Percentiles rank a stretch among this genome's conserved stretches.
Evolutionary conservation across 371 early-diverging fungal species (phyloP).

Genomic region (Apophysomyces sp.): DNA sequence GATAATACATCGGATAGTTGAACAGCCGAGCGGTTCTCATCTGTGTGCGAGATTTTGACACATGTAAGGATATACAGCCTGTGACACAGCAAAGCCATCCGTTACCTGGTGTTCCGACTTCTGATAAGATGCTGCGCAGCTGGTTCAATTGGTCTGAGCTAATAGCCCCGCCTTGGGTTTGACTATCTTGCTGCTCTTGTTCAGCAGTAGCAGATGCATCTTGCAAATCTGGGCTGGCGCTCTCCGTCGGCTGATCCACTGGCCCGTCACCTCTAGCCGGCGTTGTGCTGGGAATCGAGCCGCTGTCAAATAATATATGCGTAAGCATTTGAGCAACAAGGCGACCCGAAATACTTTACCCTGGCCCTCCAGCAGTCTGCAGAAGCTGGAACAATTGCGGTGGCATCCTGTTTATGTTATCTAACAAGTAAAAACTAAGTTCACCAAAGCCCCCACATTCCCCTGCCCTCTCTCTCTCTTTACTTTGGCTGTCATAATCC

Average conservation of each 20-base stretch:
- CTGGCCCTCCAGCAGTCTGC: conserved; percentile 45
- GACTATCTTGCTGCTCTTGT: conserved; percentile 5
- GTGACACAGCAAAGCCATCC: not conserved
- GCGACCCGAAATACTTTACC: conserved; percentile 16
- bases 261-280: conserved; percentile 5
- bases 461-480: too few species aligned
- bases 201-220: not conserved
- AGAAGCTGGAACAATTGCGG: conserved; percentile 47
- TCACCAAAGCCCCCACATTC: too few species aligned
- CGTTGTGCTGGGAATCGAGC: conserved; percentile 19
- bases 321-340: not conserved
- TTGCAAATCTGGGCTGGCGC: not conserved
- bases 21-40: conserved; percentile 3
- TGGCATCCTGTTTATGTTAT: not conserved
- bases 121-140: conserved; percentile 22
- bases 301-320: conserved; percentile 18
- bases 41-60: not conserved
- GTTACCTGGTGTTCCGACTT: conserved; percentile 25
- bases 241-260: not conserved
- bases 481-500: not conserved
- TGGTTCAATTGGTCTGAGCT: conserved; percentile 17
- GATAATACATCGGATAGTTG: conserved; percentile 51
- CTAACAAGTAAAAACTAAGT: not conserved
- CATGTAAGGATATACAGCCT: not conserved
- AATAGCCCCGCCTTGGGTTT: not conserved